Evolutionary conservation across 208 protist species (phyloP).

Genomic region (Leishmania arabica): DNA sequence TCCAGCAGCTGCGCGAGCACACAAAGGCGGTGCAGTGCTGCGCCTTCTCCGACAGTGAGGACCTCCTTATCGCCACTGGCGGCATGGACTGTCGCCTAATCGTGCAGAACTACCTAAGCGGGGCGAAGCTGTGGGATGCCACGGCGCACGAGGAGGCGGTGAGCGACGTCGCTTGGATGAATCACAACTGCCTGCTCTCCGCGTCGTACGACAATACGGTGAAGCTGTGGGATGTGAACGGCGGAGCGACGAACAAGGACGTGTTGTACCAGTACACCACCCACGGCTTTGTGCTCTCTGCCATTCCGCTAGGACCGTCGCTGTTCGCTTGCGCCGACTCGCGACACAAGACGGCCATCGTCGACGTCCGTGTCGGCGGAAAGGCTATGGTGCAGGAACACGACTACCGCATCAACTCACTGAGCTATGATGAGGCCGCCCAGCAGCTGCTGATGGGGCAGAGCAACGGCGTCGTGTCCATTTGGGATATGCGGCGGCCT

Average conservation of each 20-base stretch:
- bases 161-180: constrained; percentile 81
- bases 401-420: constrained; percentile 72
- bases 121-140: constrained; percentile 64
- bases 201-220: constrained; percentile 87
- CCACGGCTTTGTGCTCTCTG: constrained; percentile 76
- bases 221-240: constrained; percentile 82
- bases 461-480: constrained; percentile 71
- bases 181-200: constrained; percentile 66
- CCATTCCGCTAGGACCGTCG: constrained; percentile 66
- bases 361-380: constrained; percentile 56
- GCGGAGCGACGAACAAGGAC: constrained; percentile 35
- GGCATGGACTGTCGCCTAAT: constrained; percentile 83
- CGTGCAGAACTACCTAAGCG: constrained; percentile 81
- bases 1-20: constrained; percentile 73
- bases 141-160: constrained; percentile 76
- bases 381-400: constrained; percentile 61
- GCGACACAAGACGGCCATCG: constrained; percentile 66
- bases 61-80: constrained; percentile 66
- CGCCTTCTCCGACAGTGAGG: constrained; percentile 72
- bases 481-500: constrained; percentile 84
- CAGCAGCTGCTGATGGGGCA: constrained; percentile 79
- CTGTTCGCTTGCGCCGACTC: constrained; percentile 85
- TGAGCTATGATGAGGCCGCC: constrained; percentile 62
- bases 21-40: constrained; percentile 81
- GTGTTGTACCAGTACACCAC: constrained; percentile 61